Conservation (phyloP, 2,329 filamentous ascomycete genomes). For the Ophiostoma quercus region DNA sequence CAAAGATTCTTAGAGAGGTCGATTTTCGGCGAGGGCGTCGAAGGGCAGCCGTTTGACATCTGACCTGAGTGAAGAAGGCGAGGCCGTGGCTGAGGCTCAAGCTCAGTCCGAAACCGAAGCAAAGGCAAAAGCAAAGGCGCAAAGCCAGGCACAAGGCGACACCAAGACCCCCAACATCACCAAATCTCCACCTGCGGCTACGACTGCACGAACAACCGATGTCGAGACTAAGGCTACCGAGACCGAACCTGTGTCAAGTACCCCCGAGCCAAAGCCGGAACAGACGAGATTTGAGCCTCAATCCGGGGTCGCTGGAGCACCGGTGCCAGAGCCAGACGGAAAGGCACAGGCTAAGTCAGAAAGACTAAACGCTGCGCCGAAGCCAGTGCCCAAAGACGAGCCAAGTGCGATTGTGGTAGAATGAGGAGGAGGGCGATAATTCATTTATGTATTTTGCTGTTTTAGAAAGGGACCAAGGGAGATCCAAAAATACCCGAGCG, state of each 20-base stretch:
- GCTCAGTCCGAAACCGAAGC: neutral
- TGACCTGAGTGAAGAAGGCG: conserved; percentile 9
- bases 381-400: neutral
- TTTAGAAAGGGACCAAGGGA: conserved; percentile 16
- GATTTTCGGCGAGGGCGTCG: conserved; percentile 18
- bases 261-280: neutral
- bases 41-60: conserved; percentile 14
- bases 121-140: neutral
- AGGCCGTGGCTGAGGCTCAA: neutral
- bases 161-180: neutral
- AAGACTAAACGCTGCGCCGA: neutral
- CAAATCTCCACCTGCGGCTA: neutral
- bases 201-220: neutral
- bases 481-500: conserved; percentile 19
- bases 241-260: neutral
- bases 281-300: neutral
- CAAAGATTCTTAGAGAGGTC: conserved; percentile 29
- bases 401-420: neutral
- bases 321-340: neutral
- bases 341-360: neutral
- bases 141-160: neutral
- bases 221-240: neutral
- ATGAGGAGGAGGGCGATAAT: conserved; percentile 9
- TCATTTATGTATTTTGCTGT: conserved; percentile 16
- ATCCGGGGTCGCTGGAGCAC: neutral